Base-by-base conservation (phyloP, 805 yeast species). In the Zygosaccharomyces gambellarensis region DNA sequence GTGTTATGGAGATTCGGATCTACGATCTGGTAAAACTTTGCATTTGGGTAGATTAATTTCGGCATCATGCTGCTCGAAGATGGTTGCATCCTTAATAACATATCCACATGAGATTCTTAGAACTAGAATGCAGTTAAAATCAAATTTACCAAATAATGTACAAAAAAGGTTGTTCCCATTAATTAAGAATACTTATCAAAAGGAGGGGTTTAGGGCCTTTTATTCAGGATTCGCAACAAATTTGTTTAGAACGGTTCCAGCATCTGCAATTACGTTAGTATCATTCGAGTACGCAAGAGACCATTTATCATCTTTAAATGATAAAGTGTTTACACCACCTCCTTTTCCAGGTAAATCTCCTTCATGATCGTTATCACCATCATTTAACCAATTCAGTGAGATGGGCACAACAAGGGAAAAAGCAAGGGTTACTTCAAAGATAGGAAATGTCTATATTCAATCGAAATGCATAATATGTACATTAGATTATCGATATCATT, bases 31-130 rank as follows among this genome's bases (percentile, higher is more conserved):
- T 38, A 47, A 57, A 52, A 42, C 56, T 39, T 58, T 57, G 41
- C 61, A 64, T 49, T 66, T 80, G 32, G 45, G 67, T 11, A 76
- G 78, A 51, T 65, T 82, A 36, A 74, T 83, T 2, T 57, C 73
- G 21, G 95, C 97, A 2, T 85, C 95, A 1, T 79, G 90, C 11
- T 59, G 82, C 10, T 85, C 96, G 4, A 92, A 92, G 66, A 86
- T 90, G 85, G 74, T 85, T 45, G 98, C 98, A 3, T 83, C 94
- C 42, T 75, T 88, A 1, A 74, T 88, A 46, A 92, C 98, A 0
- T 92, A 92, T 64, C 98, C 99, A 2, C 99, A 92, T 70, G 99
- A 92, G 67, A 90, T 92, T 29, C 73, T 94, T 43, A 77, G 99
- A 59, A 90, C 98, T 10, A 77, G 98, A 60, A 78, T 90, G 79